phyloP scores from a whole-genome alignment of 2,329 filamentous ascomycete species.

The Laburnicola sp. region DNA sequence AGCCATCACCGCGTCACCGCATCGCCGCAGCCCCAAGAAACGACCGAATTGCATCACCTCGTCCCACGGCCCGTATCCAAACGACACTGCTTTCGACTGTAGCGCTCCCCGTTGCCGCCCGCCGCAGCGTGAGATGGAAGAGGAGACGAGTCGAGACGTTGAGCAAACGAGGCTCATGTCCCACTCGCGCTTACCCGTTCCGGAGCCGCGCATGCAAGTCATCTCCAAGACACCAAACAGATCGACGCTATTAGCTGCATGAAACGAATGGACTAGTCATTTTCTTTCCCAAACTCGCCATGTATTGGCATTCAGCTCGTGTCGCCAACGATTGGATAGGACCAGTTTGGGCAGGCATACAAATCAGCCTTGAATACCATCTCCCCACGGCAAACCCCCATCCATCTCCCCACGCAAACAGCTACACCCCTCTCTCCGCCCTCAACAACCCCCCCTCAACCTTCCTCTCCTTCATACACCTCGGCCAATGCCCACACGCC shows the following conservation, averaged over 20 bases:
- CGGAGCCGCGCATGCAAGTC: constrained; percentile 1
- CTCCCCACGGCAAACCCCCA: no score
- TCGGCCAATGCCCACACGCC: constrained; percentile 8
- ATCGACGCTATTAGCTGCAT: not conserved
- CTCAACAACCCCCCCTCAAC: not conserved
- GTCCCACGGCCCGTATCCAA: not conserved
- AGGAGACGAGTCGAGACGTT: constrained; percentile 8
- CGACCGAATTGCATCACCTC: no score
- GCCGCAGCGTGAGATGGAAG: not conserved
- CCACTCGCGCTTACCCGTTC: constrained; percentile 6
- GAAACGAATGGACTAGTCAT: not conserved
- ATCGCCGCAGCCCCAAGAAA: no score
- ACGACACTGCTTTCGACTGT: no score
- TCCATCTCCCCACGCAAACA: not conserved
- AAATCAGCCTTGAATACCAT: no score
- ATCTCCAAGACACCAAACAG: not conserved
- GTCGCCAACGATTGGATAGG: no score
- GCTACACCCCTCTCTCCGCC: not conserved
- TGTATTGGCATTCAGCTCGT: no score
- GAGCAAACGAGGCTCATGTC: not conserved
- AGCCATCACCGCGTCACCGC: no score
- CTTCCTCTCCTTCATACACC: constrained; percentile 15
- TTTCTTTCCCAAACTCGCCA: not conserved
- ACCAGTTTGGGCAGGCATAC: no score
- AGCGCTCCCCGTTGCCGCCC: not conserved